Evolutionary conservation across 352 stramenopile species (phyloP), one percentile per base, ranked within the genome.

Genomic region (Phytophthora brassicae): DNA sequence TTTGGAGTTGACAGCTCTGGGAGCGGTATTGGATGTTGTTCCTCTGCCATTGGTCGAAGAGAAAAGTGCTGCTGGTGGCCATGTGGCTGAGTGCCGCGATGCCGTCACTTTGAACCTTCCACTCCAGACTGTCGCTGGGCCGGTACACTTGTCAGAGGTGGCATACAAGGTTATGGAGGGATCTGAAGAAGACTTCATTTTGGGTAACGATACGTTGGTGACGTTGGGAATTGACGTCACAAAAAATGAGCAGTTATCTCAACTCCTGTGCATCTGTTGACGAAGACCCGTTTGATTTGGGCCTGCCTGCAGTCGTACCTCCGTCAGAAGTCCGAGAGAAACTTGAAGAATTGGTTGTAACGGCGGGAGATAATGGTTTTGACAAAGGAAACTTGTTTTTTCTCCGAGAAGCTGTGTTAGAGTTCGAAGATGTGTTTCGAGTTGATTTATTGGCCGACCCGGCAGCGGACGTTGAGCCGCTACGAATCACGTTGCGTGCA

Each of bases 141-240:
- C 28, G 24, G 41, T 60, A 17, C 29, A 22, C 23, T 26, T 60
- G 16, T 17, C 13, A 31, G 31, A 60, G 1, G 16, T 52, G n/a
- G n/a, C n/a, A 11, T 60, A 42, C 11, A 16, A 53, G 11, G 24
- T 43, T 11, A 43, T 56, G 24, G 19, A 43, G 11, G 36, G 36
- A 12, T 4, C 17, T 13, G 36, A 43, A n/a, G 22, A 4, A 7
- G 38, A 43, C 17, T 51, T 52, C 19, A 7, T 60, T 16, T 28
- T 51, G 3, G 26, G 53, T 8, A 49, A 47, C 35, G 28, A 31
- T 28, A 52, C 29, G 5, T n/a, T 52, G 9, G 36, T 24, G 9
- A 29, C 42, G 42, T 19, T 60, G 13, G 41, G 53, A n/a, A 60
- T 60, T 19, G 42, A 60, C 31, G 43, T 60, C 22, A n/a, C n/a